Base-by-base conservation (phyloP, 495 filamentous ascomycete species). In the Tuber borchii region DNA sequence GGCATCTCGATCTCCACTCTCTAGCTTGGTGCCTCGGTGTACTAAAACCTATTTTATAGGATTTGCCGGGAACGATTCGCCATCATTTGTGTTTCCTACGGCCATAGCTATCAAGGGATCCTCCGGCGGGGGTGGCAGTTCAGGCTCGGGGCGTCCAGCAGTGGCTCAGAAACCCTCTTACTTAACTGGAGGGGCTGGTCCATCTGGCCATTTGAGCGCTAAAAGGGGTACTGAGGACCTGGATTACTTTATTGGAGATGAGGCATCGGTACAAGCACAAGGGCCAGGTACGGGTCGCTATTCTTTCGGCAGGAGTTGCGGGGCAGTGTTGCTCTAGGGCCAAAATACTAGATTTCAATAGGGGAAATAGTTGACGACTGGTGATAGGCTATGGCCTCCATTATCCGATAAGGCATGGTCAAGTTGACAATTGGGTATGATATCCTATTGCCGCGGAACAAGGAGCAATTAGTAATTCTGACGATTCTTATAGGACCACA, bases 221-320 rank as follows among this genome's bases (percentile, higher is more conserved):
- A 99, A 99, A 88, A 91, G 96, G 83, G 95, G 95, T 44, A 97
- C 95, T 22, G 96, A 98, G 83, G 95, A 99, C 82, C 84, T 99
- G 85, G 95, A 99, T 84, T 99, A 95, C 88, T 98, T 97, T 86
- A 98, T 99, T 83, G 95, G 95, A 75, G 95, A 98, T 83, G 95
- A 97, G 86, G 95, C 95, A 74, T 87, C 97, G 75, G 87, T 92
- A 71, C 94, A 95, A 34, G 87, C 92, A 70, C 88, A 84, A 81
- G 95, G 95, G 44, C 94, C 94, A 75, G 94, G 91, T 93, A 85
- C 75, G 88, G 80, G 44, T 51, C 65, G 61, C 68, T 68, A 19
- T 69, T 26, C 51, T 71, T 22, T 75, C 40, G 68, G 37, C 37
- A 22, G 20, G 12, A 34, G 14, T 65, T 65, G 56, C 51, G 12